Conservation (phyloP, 164 flowering plant species). For the Sedum album region DNA sequence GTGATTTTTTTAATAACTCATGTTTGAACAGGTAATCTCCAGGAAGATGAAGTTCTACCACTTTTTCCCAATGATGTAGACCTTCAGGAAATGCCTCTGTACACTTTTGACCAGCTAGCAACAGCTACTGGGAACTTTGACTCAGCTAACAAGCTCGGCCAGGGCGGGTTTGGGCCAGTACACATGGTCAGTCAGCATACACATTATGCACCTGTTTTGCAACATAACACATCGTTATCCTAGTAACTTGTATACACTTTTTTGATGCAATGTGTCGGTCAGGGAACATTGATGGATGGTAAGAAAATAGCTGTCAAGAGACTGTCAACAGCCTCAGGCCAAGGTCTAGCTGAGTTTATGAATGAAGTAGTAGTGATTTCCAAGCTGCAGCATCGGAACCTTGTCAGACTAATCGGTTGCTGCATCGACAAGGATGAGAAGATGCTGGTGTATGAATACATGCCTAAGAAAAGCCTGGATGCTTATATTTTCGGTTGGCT, state of each 20-base stretch:
- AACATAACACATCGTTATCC: no score
- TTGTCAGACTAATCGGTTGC: constrained; percentile 31
- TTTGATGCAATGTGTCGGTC: background rate
- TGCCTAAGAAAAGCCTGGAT: no score
- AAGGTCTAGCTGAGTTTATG: constrained; percentile 36
- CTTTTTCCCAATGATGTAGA: background rate
- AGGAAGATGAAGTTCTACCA: background rate
- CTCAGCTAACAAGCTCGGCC: constrained; percentile 20
- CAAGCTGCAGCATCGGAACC: constrained; percentile 38
- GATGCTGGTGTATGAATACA: no score
- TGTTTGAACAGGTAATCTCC: background rate
- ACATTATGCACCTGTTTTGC: no score
- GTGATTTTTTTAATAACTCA: background rate
- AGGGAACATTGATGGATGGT: no score
- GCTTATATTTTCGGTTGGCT: constrained; percentile 20
- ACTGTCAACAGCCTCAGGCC: constrained; percentile 27
- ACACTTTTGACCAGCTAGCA: constrained; percentile 17
- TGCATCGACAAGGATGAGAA: constrained; percentile 27
- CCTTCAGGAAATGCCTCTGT: constrained; percentile 20
- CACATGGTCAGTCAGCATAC: constrained; percentile 13
- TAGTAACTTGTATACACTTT: no score
- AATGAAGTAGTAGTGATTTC: no score
- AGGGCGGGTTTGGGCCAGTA: no score
- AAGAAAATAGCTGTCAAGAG: constrained; percentile 37
- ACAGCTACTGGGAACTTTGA: constrained; percentile 20